phyloP scores from a whole-genome alignment of 1,284 basidiomycete genomes.

The Malassezia psittaci region DNA sequence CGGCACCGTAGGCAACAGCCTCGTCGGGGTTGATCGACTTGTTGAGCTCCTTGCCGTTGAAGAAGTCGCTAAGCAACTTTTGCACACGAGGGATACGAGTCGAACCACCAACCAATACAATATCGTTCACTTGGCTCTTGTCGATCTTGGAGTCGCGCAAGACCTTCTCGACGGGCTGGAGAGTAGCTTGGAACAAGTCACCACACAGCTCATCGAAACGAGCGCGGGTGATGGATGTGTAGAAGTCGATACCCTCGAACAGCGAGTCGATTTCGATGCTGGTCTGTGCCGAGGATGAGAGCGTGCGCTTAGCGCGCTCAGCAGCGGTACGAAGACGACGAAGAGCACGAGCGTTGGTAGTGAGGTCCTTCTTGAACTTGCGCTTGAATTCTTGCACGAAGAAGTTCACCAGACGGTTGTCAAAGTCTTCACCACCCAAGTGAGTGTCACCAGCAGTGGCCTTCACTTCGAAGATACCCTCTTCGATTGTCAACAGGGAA shows the following conservation, averaged over 20 bases:
- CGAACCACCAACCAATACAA: slow-evolving; percentile 93
- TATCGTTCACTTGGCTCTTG: slow-evolving; percentile 79
- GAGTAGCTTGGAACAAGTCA: slow-evolving; percentile 89
- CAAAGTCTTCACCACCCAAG: slow-evolving; percentile 97
- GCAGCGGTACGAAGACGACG: slow-evolving; percentile 95
- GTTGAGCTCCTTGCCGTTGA: slow-evolving; percentile 63
- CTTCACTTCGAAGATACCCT: slow-evolving; percentile 98
- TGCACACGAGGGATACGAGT: slow-evolving; percentile 97
- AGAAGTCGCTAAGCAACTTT: slow-evolving; percentile 96
- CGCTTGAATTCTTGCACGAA: slow-evolving; percentile 98
- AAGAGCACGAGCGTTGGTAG: slow-evolving; percentile 83
- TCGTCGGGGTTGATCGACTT: slow-evolving; percentile 93
- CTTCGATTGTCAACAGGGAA: slow-evolving; percentile 90
- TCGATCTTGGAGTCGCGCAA: slow-evolving; percentile 96
- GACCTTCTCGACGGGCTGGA: slow-evolving; percentile 97
- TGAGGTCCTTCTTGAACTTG: slow-evolving; percentile 95
- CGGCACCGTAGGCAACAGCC: slow-evolving; percentile 97
- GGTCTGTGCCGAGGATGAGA: slow-evolving; percentile 91
- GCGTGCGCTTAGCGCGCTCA: slow-evolving; percentile 96
- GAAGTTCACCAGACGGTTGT: slow-evolving; percentile 91
- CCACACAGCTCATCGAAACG: slow-evolving; percentile 98
- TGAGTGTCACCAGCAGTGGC: slow-evolving; percentile 98
- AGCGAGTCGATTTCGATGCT: slow-evolving; percentile 97
- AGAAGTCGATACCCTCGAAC: slow-evolving; percentile 96
- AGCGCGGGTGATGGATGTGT: slow-evolving; percentile 93